Percentiles rank a stretch among this genome's conserved stretches.
Conservation (phyloP, 805 yeast species). For the Grigorovia transvaalensis region DNA sequence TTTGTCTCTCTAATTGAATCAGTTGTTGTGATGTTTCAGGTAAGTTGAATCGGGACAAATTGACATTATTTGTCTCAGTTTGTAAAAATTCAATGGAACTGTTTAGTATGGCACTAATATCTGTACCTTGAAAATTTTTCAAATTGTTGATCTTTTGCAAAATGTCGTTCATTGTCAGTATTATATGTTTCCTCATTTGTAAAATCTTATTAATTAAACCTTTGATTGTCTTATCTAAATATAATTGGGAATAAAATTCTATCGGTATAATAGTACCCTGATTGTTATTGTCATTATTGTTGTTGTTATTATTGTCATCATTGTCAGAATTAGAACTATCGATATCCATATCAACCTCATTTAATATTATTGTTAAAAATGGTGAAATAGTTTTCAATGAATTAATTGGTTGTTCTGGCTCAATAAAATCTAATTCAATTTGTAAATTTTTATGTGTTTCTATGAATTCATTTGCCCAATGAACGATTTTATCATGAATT, state of each 20-base stretch:
- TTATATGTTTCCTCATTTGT: slow-evolving; percentile 14
- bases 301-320: slow-evolving; percentile 5
- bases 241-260: slow-evolving; percentile 27
- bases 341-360: slow-evolving; percentile 23
- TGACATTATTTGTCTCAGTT: slow-evolving; percentile 2
- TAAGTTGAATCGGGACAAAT: neutral
- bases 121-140: slow-evolving; percentile 27
- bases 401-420: slow-evolving; percentile 9
- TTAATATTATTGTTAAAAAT: slow-evolving; percentile 23
- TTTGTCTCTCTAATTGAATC: neutral
- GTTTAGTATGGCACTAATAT: slow-evolving; percentile 19
- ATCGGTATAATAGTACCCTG: slow-evolving; percentile 26
- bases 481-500: neutral
- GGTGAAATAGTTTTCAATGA: slow-evolving; percentile 22
- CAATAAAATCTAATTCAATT: neutral
- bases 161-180: slow-evolving; percentile 10
- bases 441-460: neutral
- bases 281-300: neutral
- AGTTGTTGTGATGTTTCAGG: slow-evolving; percentile 1
- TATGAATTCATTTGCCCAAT: neutral
- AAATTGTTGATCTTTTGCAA: slow-evolving; percentile 16
- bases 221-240: slow-evolving; percentile 20
- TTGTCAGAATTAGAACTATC: slow-evolving; percentile 2
- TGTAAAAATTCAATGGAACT: slow-evolving; percentile 21
- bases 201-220: slow-evolving; percentile 19